Conservation (phyloP, 345 rosid species). For the Citropsis articulata region DNA sequence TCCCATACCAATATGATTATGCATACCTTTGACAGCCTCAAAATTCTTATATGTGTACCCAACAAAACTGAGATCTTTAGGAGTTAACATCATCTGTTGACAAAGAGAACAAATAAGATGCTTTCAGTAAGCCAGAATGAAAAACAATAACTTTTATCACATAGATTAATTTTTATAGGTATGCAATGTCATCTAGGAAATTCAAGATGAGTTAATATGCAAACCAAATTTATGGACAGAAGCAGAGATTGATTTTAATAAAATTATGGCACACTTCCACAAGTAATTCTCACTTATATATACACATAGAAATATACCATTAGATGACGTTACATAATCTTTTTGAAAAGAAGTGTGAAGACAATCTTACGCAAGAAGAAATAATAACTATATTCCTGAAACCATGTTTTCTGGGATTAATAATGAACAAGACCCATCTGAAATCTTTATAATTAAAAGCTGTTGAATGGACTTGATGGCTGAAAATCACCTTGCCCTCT, state of each 20-base stretch:
- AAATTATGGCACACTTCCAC: not conserved
- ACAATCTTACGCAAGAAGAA: not conserved
- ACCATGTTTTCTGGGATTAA: not conserved
- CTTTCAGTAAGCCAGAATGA: not conserved
- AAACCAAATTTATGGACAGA: not conserved
- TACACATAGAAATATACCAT: not conserved
- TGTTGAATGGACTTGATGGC: not conserved
- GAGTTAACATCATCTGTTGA: slow-evolving; percentile 50
- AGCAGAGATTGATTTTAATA: not conserved
- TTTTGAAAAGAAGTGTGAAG: not conserved
- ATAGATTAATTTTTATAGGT: not conserved
- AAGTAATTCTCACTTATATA: not conserved
- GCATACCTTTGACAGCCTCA: slow-evolving; percentile 67
- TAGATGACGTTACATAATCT: not conserved
- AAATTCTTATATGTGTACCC: slow-evolving; percentile 93
- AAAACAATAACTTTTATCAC: not conserved
- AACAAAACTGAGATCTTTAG: slow-evolving; percentile 78
- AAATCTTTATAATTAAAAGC: not conserved
- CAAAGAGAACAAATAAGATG: slow-evolving; percentile 14
- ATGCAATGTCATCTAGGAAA: not conserved
- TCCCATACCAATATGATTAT: slow-evolving; percentile 47
- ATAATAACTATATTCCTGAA: not conserved
- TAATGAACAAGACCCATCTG: not conserved
- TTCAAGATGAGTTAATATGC: not conserved
- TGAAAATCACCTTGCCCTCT: not conserved